Evolutionary conservation across 257 asterid genomes (phyloP).

Genomic region (Solanum paucissectum): DNA sequence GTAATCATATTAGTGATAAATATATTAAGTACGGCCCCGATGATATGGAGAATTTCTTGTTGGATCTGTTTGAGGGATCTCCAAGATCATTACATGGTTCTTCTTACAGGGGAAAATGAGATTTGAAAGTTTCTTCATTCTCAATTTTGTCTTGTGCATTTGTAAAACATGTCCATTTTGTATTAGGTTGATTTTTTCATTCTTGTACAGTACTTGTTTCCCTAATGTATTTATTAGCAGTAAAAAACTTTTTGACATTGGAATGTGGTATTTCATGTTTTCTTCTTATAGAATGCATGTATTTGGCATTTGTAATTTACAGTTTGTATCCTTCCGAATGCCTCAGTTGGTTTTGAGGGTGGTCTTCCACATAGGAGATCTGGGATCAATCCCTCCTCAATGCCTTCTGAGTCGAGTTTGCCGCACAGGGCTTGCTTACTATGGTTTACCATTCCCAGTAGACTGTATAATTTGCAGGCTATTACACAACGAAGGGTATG

Average conservation of each 20-base stretch:
- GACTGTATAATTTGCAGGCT: too few species aligned
- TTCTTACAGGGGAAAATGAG: constrained; percentile 33
- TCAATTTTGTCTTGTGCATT: not conserved
- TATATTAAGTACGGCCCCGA: constrained; percentile 73
- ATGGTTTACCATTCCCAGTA: too few species aligned
- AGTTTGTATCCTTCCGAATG: not conserved
- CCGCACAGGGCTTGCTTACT: too few species aligned
- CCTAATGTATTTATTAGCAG: not conserved
- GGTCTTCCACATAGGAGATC: too few species aligned
- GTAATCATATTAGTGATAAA: constrained; percentile 54
- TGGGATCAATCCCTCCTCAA: not conserved
- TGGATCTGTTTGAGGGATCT: constrained; percentile 76
- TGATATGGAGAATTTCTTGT: constrained; percentile 55
- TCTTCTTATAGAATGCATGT: not conserved
- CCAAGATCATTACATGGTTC: constrained; percentile 64
- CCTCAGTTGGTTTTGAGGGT: too few species aligned
- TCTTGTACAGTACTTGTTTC: not conserved
- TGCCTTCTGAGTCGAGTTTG: too few species aligned
- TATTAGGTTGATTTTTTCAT: not conserved
- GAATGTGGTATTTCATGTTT: not conserved
- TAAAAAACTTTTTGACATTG: not conserved
- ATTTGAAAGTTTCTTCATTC: not conserved
- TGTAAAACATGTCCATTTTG: constrained; percentile 7
- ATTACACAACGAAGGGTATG: too few species aligned
- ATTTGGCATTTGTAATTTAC: not conserved